Evolutionary conservation across 257 asterid species (phyloP), one percentile per base, ranked within the genome.

Genomic region (Solanum bulbocastanum): DNA sequence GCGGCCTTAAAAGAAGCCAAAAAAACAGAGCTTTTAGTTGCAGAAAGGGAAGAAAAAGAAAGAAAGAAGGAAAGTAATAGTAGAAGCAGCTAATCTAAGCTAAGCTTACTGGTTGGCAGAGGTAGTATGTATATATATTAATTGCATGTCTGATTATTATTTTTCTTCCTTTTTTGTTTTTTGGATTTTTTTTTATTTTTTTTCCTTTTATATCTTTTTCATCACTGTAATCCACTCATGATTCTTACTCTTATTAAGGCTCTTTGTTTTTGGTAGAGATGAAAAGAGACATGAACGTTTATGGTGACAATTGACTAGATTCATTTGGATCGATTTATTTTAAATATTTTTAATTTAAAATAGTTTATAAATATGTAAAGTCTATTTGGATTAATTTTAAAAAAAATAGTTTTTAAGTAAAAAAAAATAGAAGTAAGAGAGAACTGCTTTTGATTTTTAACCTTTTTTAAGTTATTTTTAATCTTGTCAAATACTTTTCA

Each of bases 1-100:
- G 90, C 91, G 90, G 93, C 88, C 91, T 89, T 32, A 88, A 89
- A 89, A 91, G 88, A 44, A 84, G 90, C 78, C 73, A 81, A 84
- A 56, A 56, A 74, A 74, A 18, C 11, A 82, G 85, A 79, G 68
- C 44, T 82, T 82, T 82, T 82, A 10, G 1, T 16, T 49, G 69
- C 30, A 81, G 27, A 81, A 32, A 32, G 27, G 42, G 23, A 39
- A 87, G 10, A 15, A 86, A 15, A 86, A 35, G 27, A 35, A 82
- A 74, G 22, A 36, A 87, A 86, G 35, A 75, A 88, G 90, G 22
- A 71, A 52, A 62, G 84, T 25, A 46, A 37, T 73, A 42, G 46
- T 44, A 10, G 22, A 30, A 81, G 85, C 68, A 81, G 68, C 85
- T 81, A 81, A 46, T 81, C 85, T 81, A 81, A 81, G 85, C 85